Evolutionary conservation across 108 stramenopile genomes (phyloP), one percentile per base, ranked within the genome.

Genomic region (Epithemia pelagica): DNA sequence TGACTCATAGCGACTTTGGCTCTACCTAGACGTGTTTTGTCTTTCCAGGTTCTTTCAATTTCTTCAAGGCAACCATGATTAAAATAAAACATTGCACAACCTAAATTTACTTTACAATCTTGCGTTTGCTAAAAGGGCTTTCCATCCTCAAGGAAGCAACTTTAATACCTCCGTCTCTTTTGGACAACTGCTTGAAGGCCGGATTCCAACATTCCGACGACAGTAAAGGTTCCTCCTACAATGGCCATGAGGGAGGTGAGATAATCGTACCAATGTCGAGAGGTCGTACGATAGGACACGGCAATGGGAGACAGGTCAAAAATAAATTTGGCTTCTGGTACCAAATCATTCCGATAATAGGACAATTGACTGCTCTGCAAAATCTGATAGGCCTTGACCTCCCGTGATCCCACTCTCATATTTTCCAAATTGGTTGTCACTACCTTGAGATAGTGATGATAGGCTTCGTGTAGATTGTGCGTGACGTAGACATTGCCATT

Each of bases 361-460:
- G 91, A 76, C 56, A 92, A 69, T 59, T 92, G 88, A 62, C 82
- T 87, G 33, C 70, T 82, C 29, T 73, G 70, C 8, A 88, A 61
- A 54, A 92, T 85, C 74, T 87, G 85, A 70, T 88, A 90, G 0
- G 81, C 72, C 5, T 59, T 32, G 37, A 76, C 51, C 28, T 72
- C 54, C 0, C 65, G 25, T 2, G 25, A 33, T 25, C 76, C 70
- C n/a, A 68, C 74, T 63, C 28, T 74, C 72, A 73, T 82, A 0
- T 73, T 78, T 37, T 92, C 82, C 26, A 80, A 61, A 28, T 72
- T 58, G 21, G 66, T 66, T 15, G 93, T 71, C 25, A 95, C 79
- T 20, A 98, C 86, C 69, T 96, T 92, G 54, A 96, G 54, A 78
- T 98, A 94, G 77, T 98, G 98, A 79, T 98, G 96, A 61, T 90